Evolutionary conservation across 2,329 filamentous ascomycete genomes (phyloP).

Genomic region (Myriosclerotinia duriaeana): DNA sequence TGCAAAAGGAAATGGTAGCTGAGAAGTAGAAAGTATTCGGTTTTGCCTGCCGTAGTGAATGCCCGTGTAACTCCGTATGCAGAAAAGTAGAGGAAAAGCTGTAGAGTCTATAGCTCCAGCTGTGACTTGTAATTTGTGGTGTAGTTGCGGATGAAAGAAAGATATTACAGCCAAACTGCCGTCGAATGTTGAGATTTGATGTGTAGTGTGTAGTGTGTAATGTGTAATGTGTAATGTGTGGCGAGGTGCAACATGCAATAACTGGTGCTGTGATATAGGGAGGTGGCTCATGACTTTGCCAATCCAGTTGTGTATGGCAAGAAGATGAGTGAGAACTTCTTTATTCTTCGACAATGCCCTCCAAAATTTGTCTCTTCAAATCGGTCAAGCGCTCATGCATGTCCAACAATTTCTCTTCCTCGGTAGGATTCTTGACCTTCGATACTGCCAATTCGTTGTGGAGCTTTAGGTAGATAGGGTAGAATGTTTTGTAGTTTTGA

Average conservation of each 20-base stretch:
- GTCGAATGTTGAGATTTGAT: neutral
- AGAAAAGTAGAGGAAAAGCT: neutral
- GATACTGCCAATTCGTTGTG: constrained; percentile 53
- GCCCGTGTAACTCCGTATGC: constrained; percentile 14
- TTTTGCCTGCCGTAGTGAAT: constrained; percentile 15
- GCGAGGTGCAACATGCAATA: neutral
- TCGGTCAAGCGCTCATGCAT: constrained; percentile 54
- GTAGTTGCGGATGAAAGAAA: neutral
- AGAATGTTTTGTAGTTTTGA: constrained; percentile 55
- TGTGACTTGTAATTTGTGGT: neutral
- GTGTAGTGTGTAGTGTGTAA: neutral
- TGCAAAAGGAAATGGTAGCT: neutral
- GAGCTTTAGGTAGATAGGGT: constrained; percentile 56
- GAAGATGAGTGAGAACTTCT: neutral
- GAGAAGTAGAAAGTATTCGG: constrained; percentile 3
- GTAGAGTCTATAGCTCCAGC: neutral
- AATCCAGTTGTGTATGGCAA: neutral
- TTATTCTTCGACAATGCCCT: constrained; percentile 31
- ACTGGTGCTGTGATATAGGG: neutral
- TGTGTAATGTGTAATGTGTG: neutral
- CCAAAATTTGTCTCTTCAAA: constrained; percentile 58
- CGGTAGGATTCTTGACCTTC: constrained; percentile 50
- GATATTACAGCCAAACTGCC: neutral
- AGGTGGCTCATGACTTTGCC: neutral
- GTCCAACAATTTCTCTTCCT: constrained; percentile 52